phyloP scores from a whole-genome alignment of 345 rosid species.

The Theobroma cacao region DNA sequence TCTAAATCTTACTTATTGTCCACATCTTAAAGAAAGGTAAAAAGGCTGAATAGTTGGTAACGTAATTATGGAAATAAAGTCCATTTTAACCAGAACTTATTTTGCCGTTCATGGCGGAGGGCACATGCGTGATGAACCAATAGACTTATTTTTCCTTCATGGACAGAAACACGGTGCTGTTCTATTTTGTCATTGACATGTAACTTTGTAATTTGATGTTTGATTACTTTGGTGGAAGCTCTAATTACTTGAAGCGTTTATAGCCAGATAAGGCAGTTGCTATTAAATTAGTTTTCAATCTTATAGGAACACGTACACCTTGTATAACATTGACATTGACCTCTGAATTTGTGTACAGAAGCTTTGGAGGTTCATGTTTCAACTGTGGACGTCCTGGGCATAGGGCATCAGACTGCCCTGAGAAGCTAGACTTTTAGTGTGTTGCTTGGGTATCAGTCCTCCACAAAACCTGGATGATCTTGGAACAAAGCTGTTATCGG shows the following conservation, averaged over 20 bases:
- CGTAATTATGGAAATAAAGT: not conserved
- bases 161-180: not conserved
- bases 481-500: not conserved
- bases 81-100: not conserved
- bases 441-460: not conserved
- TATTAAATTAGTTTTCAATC: not conserved
- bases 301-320: too few species aligned
- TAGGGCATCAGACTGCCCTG: constrained; percentile 86
- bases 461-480: not conserved
- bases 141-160: not conserved
- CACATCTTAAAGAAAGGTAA: not conserved
- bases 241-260: not conserved
- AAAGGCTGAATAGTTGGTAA: not conserved
- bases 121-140: not conserved
- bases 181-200: not conserved
- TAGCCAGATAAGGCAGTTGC: not conserved
- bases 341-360: constrained; percentile 25
- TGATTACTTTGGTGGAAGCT: not conserved
- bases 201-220: not conserved
- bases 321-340: not conserved
- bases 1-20: not conserved
- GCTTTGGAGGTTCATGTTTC: constrained; percentile 87
- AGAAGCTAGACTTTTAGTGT: constrained; percentile 41
- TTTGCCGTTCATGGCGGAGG: not conserved
- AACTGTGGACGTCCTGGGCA: constrained; percentile 78